A percentile compares a stretch with the other conserved stretches of the same genome.
These are phyloP conservation scores for Daldinia eschscholtzii DNA, from an alignment of 2,329 filamentous ascomycete genomes.

Conservation along the genomic window DNA sequence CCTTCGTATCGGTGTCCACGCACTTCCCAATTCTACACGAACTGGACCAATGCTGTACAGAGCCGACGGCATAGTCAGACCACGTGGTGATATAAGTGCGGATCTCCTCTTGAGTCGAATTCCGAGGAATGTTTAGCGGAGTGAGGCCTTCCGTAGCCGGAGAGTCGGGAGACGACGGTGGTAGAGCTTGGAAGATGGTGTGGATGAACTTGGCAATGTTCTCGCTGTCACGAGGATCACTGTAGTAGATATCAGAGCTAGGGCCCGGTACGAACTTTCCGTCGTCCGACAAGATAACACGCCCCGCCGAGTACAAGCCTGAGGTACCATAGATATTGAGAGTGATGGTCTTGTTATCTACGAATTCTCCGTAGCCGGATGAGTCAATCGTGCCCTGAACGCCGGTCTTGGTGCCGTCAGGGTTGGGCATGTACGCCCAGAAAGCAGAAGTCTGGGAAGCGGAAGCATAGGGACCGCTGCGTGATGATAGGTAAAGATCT, in stretches of 20 bases:
- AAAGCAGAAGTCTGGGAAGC: slow-evolving; percentile 66
- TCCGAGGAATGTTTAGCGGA: slow-evolving; percentile 62
- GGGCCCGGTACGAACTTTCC: slow-evolving; percentile 59
- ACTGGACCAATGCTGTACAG: slow-evolving; percentile 67
- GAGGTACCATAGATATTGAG: slow-evolving; percentile 70
- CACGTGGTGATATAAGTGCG: slow-evolving; percentile 62
- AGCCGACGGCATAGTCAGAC: slow-evolving; percentile 62
- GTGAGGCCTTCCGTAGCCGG: slow-evolving; percentile 56
- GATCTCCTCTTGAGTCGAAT: slow-evolving; percentile 62
- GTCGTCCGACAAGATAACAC: slow-evolving; percentile 58
- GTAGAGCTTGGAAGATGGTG: slow-evolving; percentile 61
- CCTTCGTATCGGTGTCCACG: slow-evolving; percentile 61
- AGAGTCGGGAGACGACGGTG: slow-evolving; percentile 44
- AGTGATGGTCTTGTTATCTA: slow-evolving; percentile 61
- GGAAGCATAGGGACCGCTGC: slow-evolving; percentile 66
- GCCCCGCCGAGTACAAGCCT: slow-evolving; percentile 63
- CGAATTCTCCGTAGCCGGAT: slow-evolving; percentile 58
- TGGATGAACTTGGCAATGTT: slow-evolving; percentile 65
- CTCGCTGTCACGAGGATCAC: slow-evolving; percentile 60
- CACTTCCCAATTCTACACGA: slow-evolving; percentile 64
- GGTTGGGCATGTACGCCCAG: slow-evolving; percentile 62
- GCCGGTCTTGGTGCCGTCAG: slow-evolving; percentile 57
- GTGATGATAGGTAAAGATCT: slow-evolving; percentile 60
- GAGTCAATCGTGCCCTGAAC: slow-evolving; percentile 67
- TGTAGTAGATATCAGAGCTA: slow-evolving; percentile 60